Percentiles rank a stretch among this genome's conserved stretches.
Evolutionary conservation across 108 stramenopile genomes (phyloP).

Genomic region (Aurantiochytrium sp.): DNA sequence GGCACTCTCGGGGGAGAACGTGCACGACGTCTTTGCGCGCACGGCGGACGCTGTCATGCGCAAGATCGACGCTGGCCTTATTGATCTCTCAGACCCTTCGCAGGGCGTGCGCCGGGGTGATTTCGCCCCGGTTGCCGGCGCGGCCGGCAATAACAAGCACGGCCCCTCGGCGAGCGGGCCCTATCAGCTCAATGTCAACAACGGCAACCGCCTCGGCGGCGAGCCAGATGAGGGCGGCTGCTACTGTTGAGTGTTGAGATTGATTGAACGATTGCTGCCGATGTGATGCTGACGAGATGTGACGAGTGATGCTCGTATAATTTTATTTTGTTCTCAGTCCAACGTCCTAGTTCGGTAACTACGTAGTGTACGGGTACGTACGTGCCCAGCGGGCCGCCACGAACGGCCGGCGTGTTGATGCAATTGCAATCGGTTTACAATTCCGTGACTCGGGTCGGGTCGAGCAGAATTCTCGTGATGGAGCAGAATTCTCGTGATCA

Average conservation of each 20-base stretch:
- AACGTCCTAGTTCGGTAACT: too few relatives aligned
- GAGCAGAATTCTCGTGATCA: too few relatives aligned
- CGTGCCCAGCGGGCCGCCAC: too few relatives aligned
- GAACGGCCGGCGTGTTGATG: too few relatives aligned
- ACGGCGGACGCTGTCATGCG: conserved; percentile 6
- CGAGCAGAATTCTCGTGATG: too few relatives aligned
- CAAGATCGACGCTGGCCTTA: neutral
- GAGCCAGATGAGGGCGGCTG: neutral
- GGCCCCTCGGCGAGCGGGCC: neutral
- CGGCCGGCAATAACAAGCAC: neutral
- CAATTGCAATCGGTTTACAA: too few relatives aligned
- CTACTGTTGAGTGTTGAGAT: neutral
- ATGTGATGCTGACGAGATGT: too few relatives aligned
- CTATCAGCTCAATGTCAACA: neutral
- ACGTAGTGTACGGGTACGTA: too few relatives aligned
- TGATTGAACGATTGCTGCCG: too few relatives aligned
- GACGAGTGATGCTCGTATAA: neutral
- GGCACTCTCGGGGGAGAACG: neutral
- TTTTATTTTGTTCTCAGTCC: neutral
- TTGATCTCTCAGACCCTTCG: neutral
- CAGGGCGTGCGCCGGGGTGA: conserved; percentile 23
- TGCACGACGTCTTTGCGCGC: conserved; percentile 8
- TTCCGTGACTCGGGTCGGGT: too few relatives aligned
- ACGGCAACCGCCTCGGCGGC: neutral
- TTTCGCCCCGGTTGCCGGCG: neutral